Percentiles rank a stretch among this genome's conserved stretches.
Evolutionary conservation across 257 asterid species (phyloP).

Genomic region (Solanum pimpinellifolium): DNA sequence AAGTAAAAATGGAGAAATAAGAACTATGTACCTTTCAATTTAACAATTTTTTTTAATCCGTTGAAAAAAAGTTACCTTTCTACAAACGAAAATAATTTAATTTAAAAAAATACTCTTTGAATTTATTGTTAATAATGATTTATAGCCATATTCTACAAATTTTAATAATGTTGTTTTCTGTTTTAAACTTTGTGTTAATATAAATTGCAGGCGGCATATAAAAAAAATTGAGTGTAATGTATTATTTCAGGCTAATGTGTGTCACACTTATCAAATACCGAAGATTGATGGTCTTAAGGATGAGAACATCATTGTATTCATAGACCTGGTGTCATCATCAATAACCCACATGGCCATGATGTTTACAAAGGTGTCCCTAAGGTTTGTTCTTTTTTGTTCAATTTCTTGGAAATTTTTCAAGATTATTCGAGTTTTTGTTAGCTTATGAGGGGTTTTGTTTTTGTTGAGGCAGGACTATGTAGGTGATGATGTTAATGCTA

Average conservation of each 20-base stretch:
- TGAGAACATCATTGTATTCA: constrained; percentile 75
- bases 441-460: neutral
- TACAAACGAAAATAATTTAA: no score
- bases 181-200: no score
- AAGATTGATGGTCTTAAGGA: constrained; percentile 79
- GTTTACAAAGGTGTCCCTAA: constrained; percentile 91
- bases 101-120: no score
- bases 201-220: neutral
- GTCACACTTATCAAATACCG: constrained; percentile 84
- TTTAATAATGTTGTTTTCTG: no score
- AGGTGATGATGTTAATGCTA: constrained; percentile 51
- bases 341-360: constrained; percentile 72
- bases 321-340: constrained; percentile 80
- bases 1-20: neutral
- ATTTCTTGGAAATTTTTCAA: neutral
- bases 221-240: no score
- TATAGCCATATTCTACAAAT: neutral
- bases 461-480: constrained; percentile 61
- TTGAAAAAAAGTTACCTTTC: neutral
- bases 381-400: constrained; percentile 25
- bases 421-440: neutral
- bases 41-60: neutral
- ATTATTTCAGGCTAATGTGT: constrained; percentile 61
- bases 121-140: no score
- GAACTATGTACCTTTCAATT: neutral